phyloP scores from a whole-genome alignment of 768 basidiomycete genomes.

The Russula virescens region DNA sequence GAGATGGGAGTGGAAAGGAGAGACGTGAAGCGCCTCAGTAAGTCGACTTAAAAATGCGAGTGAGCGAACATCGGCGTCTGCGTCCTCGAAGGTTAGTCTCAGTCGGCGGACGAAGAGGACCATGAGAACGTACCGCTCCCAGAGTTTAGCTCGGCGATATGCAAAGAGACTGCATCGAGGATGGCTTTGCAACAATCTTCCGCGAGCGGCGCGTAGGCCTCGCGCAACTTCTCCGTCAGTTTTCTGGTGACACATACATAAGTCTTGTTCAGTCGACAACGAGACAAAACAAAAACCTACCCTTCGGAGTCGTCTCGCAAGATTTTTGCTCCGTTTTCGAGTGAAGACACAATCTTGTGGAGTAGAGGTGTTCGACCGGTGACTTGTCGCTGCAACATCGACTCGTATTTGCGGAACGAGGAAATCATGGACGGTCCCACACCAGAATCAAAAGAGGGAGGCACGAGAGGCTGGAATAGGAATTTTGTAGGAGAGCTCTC shows the following conservation, averaged over 20 bases:
- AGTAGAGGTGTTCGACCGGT: constrained; percentile 57
- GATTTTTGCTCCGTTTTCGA: constrained; percentile 55
- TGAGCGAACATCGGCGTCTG: constrained; percentile 17
- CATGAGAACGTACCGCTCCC: constrained; percentile 6
- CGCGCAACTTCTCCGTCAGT: constrained; percentile 44
- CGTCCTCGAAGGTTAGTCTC: not conserved
- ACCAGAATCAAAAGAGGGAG: constrained; percentile 39
- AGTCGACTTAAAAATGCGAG: constrained; percentile 23
- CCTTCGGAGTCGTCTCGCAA: constrained; percentile 53
- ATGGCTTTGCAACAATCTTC: constrained; percentile 13
- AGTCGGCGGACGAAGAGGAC: too few species aligned
- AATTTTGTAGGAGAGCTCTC: constrained; percentile 48
- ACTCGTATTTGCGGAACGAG: constrained; percentile 57
- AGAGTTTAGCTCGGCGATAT: constrained; percentile 5
- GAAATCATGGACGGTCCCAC: constrained; percentile 35
- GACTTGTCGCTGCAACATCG: constrained; percentile 57
- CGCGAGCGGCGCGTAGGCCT: constrained; percentile 20
- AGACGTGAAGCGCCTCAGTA: constrained; percentile 19
- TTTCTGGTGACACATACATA: constrained; percentile 50
- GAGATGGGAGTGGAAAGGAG: constrained; percentile 18
- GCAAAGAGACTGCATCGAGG: constrained; percentile 8
- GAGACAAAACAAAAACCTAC: not conserved
- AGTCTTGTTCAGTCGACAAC: not conserved
- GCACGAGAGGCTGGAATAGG: constrained; percentile 51
- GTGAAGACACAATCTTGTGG: constrained; percentile 47